Evolutionary conservation across 352 stramenopile species (phyloP).

Genomic region (Phytophthora rubi): DNA sequence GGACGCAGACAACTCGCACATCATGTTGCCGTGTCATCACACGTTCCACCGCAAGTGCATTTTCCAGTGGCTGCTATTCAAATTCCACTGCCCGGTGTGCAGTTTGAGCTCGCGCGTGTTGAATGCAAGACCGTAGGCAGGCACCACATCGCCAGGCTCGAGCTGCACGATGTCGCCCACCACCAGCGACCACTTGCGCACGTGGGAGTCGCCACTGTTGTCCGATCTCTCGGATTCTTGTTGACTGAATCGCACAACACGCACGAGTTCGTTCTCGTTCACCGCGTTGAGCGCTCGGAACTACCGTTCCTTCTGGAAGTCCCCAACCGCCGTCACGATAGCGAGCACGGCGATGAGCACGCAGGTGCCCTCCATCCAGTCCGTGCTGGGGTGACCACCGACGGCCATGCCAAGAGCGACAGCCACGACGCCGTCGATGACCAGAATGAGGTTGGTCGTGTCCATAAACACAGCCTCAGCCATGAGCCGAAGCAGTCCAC

Average conservation of each 20-base stretch:
- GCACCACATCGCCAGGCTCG: conserved; percentile 82
- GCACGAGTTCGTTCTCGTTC: conserved; percentile 74
- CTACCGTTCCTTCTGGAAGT: conserved; percentile 91
- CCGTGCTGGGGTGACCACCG: conserved; percentile 30
- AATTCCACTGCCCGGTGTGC: conserved; percentile 70
- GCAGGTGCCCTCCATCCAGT: conserved; percentile 73
- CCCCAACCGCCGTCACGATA: conserved; percentile 84
- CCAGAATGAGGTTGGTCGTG: conserved; percentile 51
- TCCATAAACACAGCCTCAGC: conserved; percentile 59
- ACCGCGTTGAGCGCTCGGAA: conserved; percentile 82
- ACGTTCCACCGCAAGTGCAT: conserved; percentile 69
- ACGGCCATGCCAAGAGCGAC: conserved; percentile 41
- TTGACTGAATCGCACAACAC: conserved; percentile 55
- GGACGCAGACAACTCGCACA: conserved; percentile 10
- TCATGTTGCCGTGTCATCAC: conserved; percentile 60
- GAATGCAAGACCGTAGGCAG: conserved; percentile 85
- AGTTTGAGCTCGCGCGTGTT: conserved; percentile 65
- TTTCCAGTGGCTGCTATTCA: conserved; percentile 67
- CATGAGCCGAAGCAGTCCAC: conserved; percentile 50
- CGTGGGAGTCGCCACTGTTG: conserved; percentile 36
- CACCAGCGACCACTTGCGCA: conserved; percentile 76
- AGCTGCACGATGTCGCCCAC: conserved; percentile 87
- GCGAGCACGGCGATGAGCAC: conserved; percentile 90
- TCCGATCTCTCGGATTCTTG: not conserved
- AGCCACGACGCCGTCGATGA: conserved; percentile 44